A percentile compares a stretch with the other conserved stretches of the same genome.
phyloP scores from a whole-genome alignment of 495 filamentous ascomycete species.

The Arthonia radiata region DNA sequence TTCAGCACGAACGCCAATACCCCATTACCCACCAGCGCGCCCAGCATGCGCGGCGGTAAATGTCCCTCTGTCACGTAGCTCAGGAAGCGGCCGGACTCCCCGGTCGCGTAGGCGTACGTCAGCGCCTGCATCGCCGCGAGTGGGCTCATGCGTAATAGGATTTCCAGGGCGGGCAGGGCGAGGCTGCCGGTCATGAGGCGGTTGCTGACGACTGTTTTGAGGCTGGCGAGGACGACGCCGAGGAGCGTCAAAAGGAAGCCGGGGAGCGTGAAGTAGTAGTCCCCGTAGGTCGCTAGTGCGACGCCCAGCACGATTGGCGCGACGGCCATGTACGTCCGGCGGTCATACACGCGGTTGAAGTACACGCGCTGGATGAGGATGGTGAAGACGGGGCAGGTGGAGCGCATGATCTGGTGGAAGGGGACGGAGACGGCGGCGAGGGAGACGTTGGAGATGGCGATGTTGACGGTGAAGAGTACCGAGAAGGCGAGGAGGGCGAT shows the following conservation, averaged over 20 bases:
- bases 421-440: slow-evolving; percentile 29
- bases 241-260: slow-evolving; percentile 28
- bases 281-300: slow-evolving; percentile 27
- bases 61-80: slow-evolving; percentile 4
- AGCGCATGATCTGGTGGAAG: slow-evolving; percentile 34
- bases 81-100: slow-evolving; percentile 17
- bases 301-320: slow-evolving; percentile 31
- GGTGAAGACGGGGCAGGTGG: slow-evolving; percentile 27
- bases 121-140: slow-evolving; percentile 26
- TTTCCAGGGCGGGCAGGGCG: slow-evolving; percentile 24
- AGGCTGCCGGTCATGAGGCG: slow-evolving; percentile 27
- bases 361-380: slow-evolving; percentile 27
- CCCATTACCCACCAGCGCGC: slow-evolving; percentile 21
- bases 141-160: slow-evolving; percentile 29
- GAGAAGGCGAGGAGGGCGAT: slow-evolving; percentile 24
- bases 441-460: slow-evolving; percentile 30
- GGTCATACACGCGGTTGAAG: slow-evolving; percentile 22
- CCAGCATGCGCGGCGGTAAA: slow-evolving; percentile 3
- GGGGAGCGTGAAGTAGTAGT: slow-evolving; percentile 27
- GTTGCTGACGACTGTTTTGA: slow-evolving; percentile 33
- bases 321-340: slow-evolving; percentile 26
- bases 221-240: slow-evolving; percentile 25
- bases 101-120: slow-evolving; percentile 21
- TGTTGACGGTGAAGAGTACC: slow-evolving; percentile 31
- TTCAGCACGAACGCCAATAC: slow-evolving; percentile 27